Conservation (phyloP, 768 basidiomycete species). For the button mushroom (Agaricus bisporus) region DNA sequence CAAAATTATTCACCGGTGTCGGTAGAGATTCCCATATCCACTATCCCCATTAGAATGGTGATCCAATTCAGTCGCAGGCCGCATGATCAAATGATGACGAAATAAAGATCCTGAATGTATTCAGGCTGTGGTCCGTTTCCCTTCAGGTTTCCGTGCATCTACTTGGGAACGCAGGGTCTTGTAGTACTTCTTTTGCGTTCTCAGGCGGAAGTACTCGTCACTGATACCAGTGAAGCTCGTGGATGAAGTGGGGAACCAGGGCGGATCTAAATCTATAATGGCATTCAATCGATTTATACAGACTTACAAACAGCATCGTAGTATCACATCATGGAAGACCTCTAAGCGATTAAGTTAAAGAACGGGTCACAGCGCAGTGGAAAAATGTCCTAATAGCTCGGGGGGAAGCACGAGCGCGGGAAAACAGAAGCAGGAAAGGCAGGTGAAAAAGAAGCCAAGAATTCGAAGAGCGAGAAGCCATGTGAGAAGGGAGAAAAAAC, state of each 20-base stretch:
- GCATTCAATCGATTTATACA: neutral
- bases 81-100: too few species aligned
- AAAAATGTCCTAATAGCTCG: conserved; percentile 4
- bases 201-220: too few species aligned
- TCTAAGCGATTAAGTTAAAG: neutral
- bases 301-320: neutral
- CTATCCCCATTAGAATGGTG: too few species aligned
- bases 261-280: neutral
- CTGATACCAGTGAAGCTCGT: too few species aligned
- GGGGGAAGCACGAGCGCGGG: conserved; percentile 2
- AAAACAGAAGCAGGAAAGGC: conserved; percentile 1
- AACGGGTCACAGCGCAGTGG: neutral
- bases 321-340: neutral
- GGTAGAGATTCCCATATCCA: too few species aligned
- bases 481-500: conserved; percentile 1
- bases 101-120: too few species aligned
- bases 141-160: too few species aligned
- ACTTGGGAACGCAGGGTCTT: too few species aligned
- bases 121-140: too few species aligned
- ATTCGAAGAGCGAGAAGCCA: conserved; percentile 5
- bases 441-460: neutral
- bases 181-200: too few species aligned
- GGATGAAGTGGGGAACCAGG: neutral
- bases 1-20: too few species aligned
- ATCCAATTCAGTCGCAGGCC: too few species aligned